Evolutionary conservation across 352 stramenopile genomes (phyloP), one percentile per base, ranked within the genome.

Genomic region (Globisporangium irregulare): DNA sequence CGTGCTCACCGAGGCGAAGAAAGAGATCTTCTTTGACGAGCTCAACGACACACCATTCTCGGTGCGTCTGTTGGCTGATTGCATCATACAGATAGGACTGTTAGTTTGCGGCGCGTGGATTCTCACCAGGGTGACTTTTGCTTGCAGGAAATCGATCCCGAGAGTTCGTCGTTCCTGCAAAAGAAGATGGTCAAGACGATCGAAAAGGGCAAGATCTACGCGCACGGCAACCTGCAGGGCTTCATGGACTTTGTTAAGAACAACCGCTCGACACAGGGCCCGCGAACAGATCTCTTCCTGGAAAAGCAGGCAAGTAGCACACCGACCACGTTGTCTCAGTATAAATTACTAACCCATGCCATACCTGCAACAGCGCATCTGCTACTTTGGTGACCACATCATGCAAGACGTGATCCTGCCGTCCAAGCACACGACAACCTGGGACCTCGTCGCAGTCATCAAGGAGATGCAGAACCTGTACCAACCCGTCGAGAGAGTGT

Each of bases 351-450:
- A 10, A 38, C 34, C 10, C 34, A 38, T 38, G 7, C 34, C 34
- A 38, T 38, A 10, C 8, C 34, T 38, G 10, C 0, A 4, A 3
- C 53, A 84, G 77, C 64, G 73, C 6, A 75, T 88, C 38, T 85
- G 78, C 70, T 88, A 84, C 65, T 81, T 88, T 64, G 77, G 80
- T 3, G 76, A 88, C 62, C 80, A 88, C 55, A 54, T 85, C 8
- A 50, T 84, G 64, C 78, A 86, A 27, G 77, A 88, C 58, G 69
- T 84, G 22, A 59, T 80, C 14, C 62, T 77, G 15, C 77, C 78
- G 51, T 60, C 68, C 20, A 69, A 72, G 20, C 73, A 74, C 61
- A 73, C 68, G 5, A 69, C 58, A n/a, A 64, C 60, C 15, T 88
- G 80, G 80, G 80, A 86, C 46, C 59, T 80, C 1, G 68, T 88